phyloP scores from a whole-genome alignment of 495 filamentous ascomycete genomes.

The Pseudotulostoma volvatum region DNA sequence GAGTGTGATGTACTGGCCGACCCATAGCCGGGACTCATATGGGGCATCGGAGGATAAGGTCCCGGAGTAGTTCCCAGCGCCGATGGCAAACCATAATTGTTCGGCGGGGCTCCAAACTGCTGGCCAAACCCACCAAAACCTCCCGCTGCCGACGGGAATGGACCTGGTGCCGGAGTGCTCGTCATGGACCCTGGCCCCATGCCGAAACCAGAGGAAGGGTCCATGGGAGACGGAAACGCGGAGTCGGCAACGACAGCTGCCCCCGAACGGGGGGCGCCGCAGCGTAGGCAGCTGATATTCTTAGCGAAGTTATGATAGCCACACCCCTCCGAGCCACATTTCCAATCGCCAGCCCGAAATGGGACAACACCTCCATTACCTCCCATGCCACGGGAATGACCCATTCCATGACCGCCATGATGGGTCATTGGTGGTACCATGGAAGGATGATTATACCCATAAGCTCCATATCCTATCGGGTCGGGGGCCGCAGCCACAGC shows the following conservation, averaged over 20 bases:
- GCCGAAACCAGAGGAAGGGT: conserved; percentile 62
- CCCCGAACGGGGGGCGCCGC: conserved; percentile 82
- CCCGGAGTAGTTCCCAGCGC: conserved; percentile 64
- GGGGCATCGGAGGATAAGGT: conserved; percentile 64
- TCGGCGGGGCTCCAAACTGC: conserved; percentile 75
- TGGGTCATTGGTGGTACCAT: conserved; percentile 79
- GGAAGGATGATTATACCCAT: conserved; percentile 57
- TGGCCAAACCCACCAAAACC: conserved; percentile 63
- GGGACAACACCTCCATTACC: conserved; percentile 79
- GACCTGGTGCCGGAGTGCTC: conserved; percentile 68
- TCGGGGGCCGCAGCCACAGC: conserved; percentile 68
- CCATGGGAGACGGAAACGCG: conserved; percentile 81
- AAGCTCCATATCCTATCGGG: conserved; percentile 59
- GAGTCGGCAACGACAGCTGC: conserved; percentile 90
- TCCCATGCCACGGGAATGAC: conserved; percentile 52
- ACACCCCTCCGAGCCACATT: conserved; percentile 94
- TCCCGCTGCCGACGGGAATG: conserved; percentile 52
- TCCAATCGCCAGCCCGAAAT: conserved; percentile 97
- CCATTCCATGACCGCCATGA: conserved; percentile 56
- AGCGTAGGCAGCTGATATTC: conserved; percentile 93
- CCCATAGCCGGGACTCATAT: conserved; percentile 55
- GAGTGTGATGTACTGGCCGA: conserved; percentile 54
- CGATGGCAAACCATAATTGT: conserved; percentile 82
- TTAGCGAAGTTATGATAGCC: conserved; percentile 99
- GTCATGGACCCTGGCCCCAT: conserved; percentile 66